phyloP scores from a whole-genome alignment of 2,329 filamentous ascomycete genomes.

The Acrocalymma vagum region DNA sequence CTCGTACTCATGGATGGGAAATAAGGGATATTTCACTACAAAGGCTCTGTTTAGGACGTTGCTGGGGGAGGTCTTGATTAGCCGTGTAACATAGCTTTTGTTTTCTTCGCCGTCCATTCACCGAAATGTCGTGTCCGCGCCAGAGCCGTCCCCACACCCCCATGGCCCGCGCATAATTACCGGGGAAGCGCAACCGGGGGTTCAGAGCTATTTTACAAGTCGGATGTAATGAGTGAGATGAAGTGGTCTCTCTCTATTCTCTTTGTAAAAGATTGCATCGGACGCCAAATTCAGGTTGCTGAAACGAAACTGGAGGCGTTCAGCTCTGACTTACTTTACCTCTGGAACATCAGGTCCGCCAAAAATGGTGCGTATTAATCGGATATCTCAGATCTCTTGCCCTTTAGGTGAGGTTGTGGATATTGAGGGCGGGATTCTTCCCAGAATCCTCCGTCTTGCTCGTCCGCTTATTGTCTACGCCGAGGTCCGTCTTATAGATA shows the following conservation, averaged over 20 bases:
- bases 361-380: conserved; percentile 13
- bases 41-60: no score
- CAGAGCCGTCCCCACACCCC: conserved; percentile 10
- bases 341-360: conserved; percentile 14
- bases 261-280: neutral
- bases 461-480: neutral
- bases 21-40: no score
- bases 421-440: no score
- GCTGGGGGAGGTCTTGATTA: no score
- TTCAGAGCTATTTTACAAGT: conserved; percentile 5
- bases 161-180: neutral
- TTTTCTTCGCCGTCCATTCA: no score
- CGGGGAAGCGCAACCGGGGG: conserved; percentile 1
- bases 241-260: conserved; percentile 1
- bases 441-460: no score
- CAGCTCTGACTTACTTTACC: conserved; percentile 9
- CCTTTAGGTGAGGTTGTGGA: conserved; percentile 8
- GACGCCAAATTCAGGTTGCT: neutral
- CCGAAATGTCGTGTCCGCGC: neutral
- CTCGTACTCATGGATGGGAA: no score
- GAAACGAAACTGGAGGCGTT: conserved; percentile 3
- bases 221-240: neutral
- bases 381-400: conserved; percentile 12
- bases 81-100: no score
- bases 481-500: conserved; percentile 1